phyloP scores from a whole-genome alignment of 805 yeast genomes.

The Wickerhamiella alocasiicola region DNA sequence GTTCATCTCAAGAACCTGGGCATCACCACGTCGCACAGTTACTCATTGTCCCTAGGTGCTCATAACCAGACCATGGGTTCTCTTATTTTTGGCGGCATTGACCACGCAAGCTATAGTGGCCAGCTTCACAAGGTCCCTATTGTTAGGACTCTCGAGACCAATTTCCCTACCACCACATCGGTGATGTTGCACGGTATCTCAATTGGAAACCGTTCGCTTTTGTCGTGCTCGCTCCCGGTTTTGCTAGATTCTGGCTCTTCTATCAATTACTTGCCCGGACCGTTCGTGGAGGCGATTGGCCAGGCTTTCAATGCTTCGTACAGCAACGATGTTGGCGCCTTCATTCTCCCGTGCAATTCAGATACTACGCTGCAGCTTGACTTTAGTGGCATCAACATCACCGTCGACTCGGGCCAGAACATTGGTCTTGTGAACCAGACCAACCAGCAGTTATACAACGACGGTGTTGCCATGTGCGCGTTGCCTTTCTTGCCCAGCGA shows the following conservation, averaged over 20 bases:
- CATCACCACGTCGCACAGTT: slow-evolving; percentile 30
- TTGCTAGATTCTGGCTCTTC: slow-evolving; percentile 25
- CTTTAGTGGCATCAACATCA: slow-evolving; percentile 13
- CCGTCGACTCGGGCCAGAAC: slow-evolving; percentile 9
- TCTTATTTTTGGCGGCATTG: slow-evolving; percentile 58
- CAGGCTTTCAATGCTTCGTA: slow-evolving; percentile 30
- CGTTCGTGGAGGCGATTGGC: slow-evolving; percentile 15
- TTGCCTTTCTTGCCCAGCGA: slow-evolving; percentile 23
- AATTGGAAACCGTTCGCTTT: neutral
- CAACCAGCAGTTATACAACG: slow-evolving; percentile 25
- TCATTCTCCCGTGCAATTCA: slow-evolving; percentile 16
- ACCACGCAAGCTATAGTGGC: slow-evolving; percentile 46
- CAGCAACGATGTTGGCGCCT: slow-evolving; percentile 28
- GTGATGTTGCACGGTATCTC: slow-evolving; percentile 9
- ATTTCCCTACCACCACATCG: neutral
- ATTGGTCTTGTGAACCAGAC: slow-evolving; percentile 12
- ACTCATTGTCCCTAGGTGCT: slow-evolving; percentile 35
- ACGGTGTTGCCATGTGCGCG: slow-evolving; percentile 22
- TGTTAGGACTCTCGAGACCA: slow-evolving; percentile 4
- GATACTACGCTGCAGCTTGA: slow-evolving; percentile 10
- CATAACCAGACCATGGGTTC: slow-evolving; percentile 32
- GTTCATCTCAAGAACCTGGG: slow-evolving; percentile 29
- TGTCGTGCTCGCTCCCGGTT: slow-evolving; percentile 10
- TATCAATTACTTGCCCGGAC: slow-evolving; percentile 19
- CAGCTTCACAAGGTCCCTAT: slow-evolving; percentile 26